A percentile compares a stretch with the other conserved stretches of the same genome.
These are phyloP conservation scores for Yarrowia deformans DNA, from an alignment of 805 yeast species.

Conservation along the genomic window DNA sequence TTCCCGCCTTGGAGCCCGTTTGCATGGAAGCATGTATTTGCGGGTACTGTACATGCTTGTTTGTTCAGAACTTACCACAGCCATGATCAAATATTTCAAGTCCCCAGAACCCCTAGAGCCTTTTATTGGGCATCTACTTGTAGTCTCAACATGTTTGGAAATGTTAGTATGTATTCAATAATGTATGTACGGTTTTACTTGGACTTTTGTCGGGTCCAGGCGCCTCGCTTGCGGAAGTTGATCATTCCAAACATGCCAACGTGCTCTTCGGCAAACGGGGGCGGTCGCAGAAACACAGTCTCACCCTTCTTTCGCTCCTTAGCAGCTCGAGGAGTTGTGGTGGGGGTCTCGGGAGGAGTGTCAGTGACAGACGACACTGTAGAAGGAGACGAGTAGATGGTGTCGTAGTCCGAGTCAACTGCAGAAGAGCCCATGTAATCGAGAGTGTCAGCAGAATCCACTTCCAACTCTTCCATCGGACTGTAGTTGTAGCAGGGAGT, in stretches of 20 bases:
- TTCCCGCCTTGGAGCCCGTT: too few species aligned
- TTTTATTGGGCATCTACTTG: background rate
- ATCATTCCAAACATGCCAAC: conserved; percentile 44
- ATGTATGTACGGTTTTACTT: conserved; percentile 21
- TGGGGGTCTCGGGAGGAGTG: conserved; percentile 11
- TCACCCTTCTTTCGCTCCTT: conserved; percentile 43
- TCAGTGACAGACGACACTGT: background rate
- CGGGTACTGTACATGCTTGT: too few species aligned
- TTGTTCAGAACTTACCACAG: too few species aligned
- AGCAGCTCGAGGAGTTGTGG: conserved; percentile 13
- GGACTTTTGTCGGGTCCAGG: conserved; percentile 44
- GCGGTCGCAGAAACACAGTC: conserved; percentile 43
- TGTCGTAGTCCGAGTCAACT: conserved; percentile 11
- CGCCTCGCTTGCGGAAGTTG: conserved; percentile 44
- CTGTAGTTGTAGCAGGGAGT: conserved; percentile 23
- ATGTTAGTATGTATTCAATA: conserved; percentile 12
- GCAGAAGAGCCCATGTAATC: conserved; percentile 15
- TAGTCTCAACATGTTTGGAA: background rate
- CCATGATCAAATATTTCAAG: too few species aligned
- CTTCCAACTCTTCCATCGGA: background rate
- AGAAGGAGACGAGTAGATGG: conserved; percentile 14
- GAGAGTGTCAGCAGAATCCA: conserved; percentile 5
- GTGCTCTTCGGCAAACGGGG: conserved; percentile 44
- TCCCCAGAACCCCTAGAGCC: too few species aligned
- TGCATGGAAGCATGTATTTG: too few species aligned